phyloP scores from a whole-genome alignment of 345 rosid genomes.

The Euphorbia peplus region DNA sequence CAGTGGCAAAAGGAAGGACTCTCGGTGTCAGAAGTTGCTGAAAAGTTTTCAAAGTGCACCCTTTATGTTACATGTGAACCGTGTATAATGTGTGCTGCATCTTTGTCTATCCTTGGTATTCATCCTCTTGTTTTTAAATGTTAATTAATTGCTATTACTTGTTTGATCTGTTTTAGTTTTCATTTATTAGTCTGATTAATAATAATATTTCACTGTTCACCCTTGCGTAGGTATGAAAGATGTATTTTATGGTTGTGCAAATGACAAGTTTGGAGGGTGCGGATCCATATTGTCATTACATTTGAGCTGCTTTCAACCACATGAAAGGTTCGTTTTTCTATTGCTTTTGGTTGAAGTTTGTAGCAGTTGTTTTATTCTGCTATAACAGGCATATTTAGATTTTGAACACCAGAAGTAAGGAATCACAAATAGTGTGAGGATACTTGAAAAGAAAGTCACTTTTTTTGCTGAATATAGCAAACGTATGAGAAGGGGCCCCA shows the following conservation, averaged over 20 bases:
- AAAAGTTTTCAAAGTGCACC: slow-evolving; percentile 52
- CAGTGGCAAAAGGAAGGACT: slow-evolving; percentile 60
- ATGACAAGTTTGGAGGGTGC: slow-evolving; percentile 92
- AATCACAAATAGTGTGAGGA: no score
- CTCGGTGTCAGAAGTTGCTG: slow-evolving; percentile 51
- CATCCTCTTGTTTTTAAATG: not conserved
- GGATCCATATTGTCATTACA: slow-evolving; percentile 71
- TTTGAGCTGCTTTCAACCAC: slow-evolving; percentile 32
- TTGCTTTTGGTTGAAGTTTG: not conserved
- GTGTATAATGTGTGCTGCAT: slow-evolving; percentile 92
- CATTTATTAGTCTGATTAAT: slow-evolving; percentile 5
- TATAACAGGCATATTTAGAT: not conserved
- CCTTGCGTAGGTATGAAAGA: slow-evolving; percentile 49
- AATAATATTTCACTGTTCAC: not conserved
- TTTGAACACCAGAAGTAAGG: no score
- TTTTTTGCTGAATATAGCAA: no score
- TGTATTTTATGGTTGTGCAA: slow-evolving; percentile 69
- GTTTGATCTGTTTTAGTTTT: not conserved
- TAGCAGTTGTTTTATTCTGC: no score
- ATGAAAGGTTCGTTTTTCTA: slow-evolving; percentile 16
- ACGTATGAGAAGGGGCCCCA: no score
- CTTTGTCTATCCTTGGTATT: slow-evolving; percentile 75
- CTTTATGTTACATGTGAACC: slow-evolving; percentile 92
- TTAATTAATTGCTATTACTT: not conserved
- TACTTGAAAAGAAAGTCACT: no score